A percentile compares a stretch with the other conserved stretches of the same genome.
Evolutionary conservation across 164 flowering plant species (phyloP).

Genomic region (Cinnamomum micranthum): DNA sequence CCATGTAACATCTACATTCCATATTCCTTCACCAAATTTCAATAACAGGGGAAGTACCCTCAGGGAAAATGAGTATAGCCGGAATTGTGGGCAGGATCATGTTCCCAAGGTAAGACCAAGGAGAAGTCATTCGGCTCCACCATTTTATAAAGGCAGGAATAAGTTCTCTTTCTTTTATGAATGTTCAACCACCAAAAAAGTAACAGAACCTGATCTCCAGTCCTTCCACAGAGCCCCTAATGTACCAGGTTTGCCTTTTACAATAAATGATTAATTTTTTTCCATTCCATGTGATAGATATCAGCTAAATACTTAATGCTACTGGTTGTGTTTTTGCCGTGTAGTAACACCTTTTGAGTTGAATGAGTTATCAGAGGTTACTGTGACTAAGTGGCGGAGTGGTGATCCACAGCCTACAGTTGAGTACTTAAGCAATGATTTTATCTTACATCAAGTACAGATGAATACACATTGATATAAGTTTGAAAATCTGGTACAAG

Average conservation of each 20-base stretch:
- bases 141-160: constrained; percentile 51
- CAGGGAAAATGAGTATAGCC: constrained; percentile 12
- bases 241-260: constrained; percentile 30
- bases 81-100: constrained; percentile 7
- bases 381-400: constrained; percentile 54
- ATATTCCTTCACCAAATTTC: constrained; percentile 10
- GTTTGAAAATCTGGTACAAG: neutral
- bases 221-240: constrained; percentile 8
- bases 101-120: constrained; percentile 22
- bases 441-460: neutral
- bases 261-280: constrained; percentile 1
- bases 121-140: constrained; percentile 94
- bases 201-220: constrained; percentile 11
- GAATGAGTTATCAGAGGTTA: constrained; percentile 21
- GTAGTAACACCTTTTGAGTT: constrained; percentile 26
- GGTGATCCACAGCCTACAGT: constrained; percentile 28
- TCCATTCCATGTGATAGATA: neutral
- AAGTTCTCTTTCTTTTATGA: constrained; percentile 31
- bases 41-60: constrained; percentile 5
- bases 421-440: constrained; percentile 20
- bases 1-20: constrained; percentile 2
- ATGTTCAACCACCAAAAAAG: constrained; percentile 7
- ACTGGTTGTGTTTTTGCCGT: constrained; percentile 12
- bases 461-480: neutral
- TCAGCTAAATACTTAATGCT: neutral